Conservation (phyloP, 495 filamentous ascomycete species). For the Penicillium manginii region DNA sequence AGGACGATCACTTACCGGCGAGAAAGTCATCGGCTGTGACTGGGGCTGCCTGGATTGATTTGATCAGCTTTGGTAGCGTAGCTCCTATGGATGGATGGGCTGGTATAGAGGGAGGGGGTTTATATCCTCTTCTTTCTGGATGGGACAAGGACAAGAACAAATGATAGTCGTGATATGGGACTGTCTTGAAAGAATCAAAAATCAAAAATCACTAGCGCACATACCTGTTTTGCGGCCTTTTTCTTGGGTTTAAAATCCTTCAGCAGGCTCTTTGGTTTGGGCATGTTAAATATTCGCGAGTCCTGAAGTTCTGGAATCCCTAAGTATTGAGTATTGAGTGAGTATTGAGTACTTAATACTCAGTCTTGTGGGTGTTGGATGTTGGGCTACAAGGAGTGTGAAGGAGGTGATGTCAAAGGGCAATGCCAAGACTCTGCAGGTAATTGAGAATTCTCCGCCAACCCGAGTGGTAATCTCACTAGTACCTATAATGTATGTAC, state of each 20-base stretch:
- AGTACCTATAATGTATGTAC: too few species aligned
- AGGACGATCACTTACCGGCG: slow-evolving; percentile 41
- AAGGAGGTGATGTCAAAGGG: neutral
- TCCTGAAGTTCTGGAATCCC: too few species aligned
- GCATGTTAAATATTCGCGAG: slow-evolving; percentile 37
- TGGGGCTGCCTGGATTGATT: slow-evolving; percentile 43
- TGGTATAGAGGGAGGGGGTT: neutral
- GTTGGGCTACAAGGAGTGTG: too few species aligned
- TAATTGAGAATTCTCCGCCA: too few species aligned
- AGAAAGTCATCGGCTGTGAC: slow-evolving; percentile 66
- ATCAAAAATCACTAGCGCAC: neutral
- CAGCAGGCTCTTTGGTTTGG: slow-evolving; percentile 56
- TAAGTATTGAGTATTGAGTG: neutral
- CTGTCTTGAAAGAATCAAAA: too few species aligned
- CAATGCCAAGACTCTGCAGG: slow-evolving; percentile 7
- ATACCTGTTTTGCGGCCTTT: slow-evolving; percentile 48
- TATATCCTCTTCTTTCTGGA: neutral
- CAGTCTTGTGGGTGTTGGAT: too few species aligned
- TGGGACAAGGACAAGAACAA: too few species aligned
- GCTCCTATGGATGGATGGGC: too few species aligned
- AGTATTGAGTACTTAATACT: too few species aligned
- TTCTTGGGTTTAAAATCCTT: slow-evolving; percentile 51
- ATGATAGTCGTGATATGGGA: too few species aligned
- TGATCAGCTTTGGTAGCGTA: too few species aligned
- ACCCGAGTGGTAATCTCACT: too few species aligned